Evolutionary conservation across 805 yeast species (phyloP).

Genomic region (Wickerhamiella dianesei): DNA sequence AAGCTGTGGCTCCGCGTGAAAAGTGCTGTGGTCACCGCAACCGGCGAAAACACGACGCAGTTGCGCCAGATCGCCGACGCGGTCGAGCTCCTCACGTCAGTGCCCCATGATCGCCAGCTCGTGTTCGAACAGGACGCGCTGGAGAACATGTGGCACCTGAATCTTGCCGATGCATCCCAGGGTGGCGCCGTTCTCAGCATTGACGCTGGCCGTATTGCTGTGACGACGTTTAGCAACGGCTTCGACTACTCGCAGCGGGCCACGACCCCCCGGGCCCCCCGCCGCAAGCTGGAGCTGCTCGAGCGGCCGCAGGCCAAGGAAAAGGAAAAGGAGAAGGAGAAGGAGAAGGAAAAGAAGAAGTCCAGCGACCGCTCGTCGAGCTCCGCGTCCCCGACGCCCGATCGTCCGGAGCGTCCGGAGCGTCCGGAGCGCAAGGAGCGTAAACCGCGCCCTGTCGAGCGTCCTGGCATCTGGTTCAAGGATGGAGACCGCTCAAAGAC

Average conservation of each 20-base stretch:
- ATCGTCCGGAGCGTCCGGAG: neutral
- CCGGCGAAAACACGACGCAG: conserved; percentile 32
- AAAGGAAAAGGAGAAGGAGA: conserved; percentile 2
- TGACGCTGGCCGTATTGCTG: conserved; percentile 35
- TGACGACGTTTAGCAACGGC: conserved; percentile 45
- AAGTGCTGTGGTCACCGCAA: conserved; percentile 17
- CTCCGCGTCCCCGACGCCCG: conserved; percentile 16
- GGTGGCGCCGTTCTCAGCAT: conserved; percentile 37
- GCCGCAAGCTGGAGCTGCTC: neutral
- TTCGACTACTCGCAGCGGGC: conserved; percentile 46
- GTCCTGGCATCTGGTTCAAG: conserved; percentile 30
- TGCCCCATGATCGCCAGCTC: conserved; percentile 18
- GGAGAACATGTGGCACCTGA: conserved; percentile 66
- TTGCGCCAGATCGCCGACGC: conserved; percentile 40
- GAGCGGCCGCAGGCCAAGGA: conserved; percentile 1
- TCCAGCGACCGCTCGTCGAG: conserved; percentile 6
- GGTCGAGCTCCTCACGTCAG: conserved; percentile 46
- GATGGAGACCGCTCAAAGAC: conserved; percentile 26
- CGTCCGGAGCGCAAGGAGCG: neutral
- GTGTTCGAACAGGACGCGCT: conserved; percentile 33
- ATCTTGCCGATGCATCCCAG: conserved; percentile 45
- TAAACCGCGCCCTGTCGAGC: conserved; percentile 3
- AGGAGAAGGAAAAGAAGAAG: conserved; percentile 1
- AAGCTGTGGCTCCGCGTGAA: conserved; percentile 5
- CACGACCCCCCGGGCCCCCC: conserved; percentile 2